Base-by-base conservation (phyloP, 2,329 filamentous ascomycete genomes). In the Lizonia empirigonia region DNA sequence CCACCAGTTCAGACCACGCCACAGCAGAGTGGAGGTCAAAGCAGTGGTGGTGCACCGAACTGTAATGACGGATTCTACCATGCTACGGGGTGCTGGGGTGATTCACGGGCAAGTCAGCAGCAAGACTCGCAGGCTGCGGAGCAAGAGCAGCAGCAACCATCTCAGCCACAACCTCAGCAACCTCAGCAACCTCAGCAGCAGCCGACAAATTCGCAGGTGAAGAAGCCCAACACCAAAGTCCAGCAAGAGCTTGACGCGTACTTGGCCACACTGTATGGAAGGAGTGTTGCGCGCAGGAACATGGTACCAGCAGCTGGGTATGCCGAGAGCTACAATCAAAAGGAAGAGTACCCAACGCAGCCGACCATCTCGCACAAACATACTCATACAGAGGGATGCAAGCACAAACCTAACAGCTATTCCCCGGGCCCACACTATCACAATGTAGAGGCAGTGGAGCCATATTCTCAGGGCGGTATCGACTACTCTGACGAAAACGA, bases 231-330 rank as follows among this genome's bases (percentile, higher is more conserved):
- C 5, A 24, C 44, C 5, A 39, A 53, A 9, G 53, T 62, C 16
- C 48, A 61, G 19, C 22, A 57, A 35, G 55, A 61, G 32, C 56
- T 64, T 16, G 53, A 59, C 13, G 50, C 48, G n/a, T 65, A 63
- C 26, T 37, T 64, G 7, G 42, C 41, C 0, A 47, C 41, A 4
- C 42, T 63, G 9, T 56, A 54, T 10, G 40, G 44, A 5, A 44
- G 40, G 10, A 15, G 46, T n/a, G 29, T 26, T 4, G 20, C 12
- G 15, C 41, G 26, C 8, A 46, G 49, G 32, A 26, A 37, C 30
- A 27, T 26, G 4, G 26, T 20, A 12, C 23, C 20, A 5, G 36
- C 24, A 13, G 18, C 24, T 5, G 24, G 27, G 8, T 20, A 41
- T 8, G 32, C 9, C 18, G 8, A 34, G 19, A 19, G 15, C 18